Base-by-base conservation (phyloP, 768 basidiomycete species). In the Mycena metata region DNA sequence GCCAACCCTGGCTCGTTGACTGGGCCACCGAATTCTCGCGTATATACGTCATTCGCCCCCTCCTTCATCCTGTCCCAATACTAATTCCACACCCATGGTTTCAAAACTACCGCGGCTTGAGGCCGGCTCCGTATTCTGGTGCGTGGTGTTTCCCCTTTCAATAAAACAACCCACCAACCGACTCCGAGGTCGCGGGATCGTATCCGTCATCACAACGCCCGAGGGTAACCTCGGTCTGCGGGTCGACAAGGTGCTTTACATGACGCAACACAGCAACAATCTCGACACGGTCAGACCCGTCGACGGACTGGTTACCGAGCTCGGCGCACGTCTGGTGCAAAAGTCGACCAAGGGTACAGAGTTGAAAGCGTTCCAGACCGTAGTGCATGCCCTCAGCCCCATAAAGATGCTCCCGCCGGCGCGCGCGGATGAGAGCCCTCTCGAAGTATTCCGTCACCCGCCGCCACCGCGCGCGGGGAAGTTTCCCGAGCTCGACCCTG, bases 31-130 rank as follows among this genome's bases (percentile, higher is more conserved):
- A 72, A 50, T 58, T 41, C 36, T 52, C 60, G 1, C 70, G 70
- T 43, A 7, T 72, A 11, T 65, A 62, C 21, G 10, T 72, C 6
- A 50, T 21, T 33, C 11, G 50, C 15, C 50, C 47, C 2, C 10
- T 8, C 2, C 21, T 24, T 0, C 47, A 41, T 19, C 67, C 70
- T 0, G 21, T 59, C 6, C 13, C 67, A 19, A 16, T 51, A 6
- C 55, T 72, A 7, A 47, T 72, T 4, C 8, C 19, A 7, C 55
- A 52, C 35, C 67, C 70, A 11, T 72, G 70, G 70, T 68, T n/a
- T 49, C 33, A 30, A 3, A 3, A 30, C 30, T 6, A 6, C 30
- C 30, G 21, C 2, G 12, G 43, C 16, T 16, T 9, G 8, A 36
- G 59, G 4, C 23, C 13, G 21, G 59, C 54, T 2, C 60, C 67